These are phyloP conservation scores for Penicillium alfredii DNA, from an alignment of 495 filamentous ascomycete species.

Conservation along the genomic window DNA sequence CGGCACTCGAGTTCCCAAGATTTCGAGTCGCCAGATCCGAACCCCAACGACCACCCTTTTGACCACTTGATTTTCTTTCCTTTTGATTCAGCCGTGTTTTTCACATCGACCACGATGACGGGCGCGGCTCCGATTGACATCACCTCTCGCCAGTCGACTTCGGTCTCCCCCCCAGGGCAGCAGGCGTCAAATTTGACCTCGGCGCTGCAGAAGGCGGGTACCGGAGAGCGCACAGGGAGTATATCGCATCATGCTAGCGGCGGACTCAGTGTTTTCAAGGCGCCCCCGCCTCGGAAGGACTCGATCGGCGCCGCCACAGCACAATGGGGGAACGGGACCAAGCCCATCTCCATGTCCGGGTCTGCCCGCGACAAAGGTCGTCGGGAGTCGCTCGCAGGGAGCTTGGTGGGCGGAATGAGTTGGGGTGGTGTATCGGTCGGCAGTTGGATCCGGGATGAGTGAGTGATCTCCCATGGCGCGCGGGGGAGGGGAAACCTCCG, in stretches of 20 bases:
- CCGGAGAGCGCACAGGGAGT: conserved; percentile 37
- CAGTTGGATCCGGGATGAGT: conserved; percentile 98
- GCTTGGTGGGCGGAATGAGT: conserved; percentile 89
- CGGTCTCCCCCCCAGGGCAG: conserved; percentile 55
- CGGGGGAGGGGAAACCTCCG: conserved; percentile 4
- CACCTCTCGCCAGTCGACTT: conserved; percentile 52
- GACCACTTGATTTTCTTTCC: conserved; percentile 1
- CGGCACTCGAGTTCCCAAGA: conserved; percentile 35
- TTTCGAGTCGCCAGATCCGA: conserved; percentile 33
- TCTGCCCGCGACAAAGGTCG: conserved; percentile 68
- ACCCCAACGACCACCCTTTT: too few species aligned
- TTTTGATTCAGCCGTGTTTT: conserved; percentile 3
- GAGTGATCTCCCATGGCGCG: conserved; percentile 42
- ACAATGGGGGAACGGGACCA: conserved; percentile 66
- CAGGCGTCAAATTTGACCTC: conserved; percentile 59
- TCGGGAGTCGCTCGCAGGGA: conserved; percentile 80
- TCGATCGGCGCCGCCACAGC: conserved; percentile 55
- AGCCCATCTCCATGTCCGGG: conserved; percentile 78
- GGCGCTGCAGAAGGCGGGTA: conserved; percentile 47
- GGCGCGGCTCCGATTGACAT: conserved; percentile 61
- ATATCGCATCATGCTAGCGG: conserved; percentile 39
- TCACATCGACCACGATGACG: conserved; percentile 39
- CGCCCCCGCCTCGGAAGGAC: conserved; percentile 55
- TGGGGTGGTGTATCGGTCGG: conserved; percentile 96
- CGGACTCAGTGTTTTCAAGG: conserved; percentile 55